Percentiles rank a stretch among this genome's conserved stretches.
phyloP scores from a whole-genome alignment of 1,139 yeast genomes.

The Saccharomycopsis crataegensis region DNA sequence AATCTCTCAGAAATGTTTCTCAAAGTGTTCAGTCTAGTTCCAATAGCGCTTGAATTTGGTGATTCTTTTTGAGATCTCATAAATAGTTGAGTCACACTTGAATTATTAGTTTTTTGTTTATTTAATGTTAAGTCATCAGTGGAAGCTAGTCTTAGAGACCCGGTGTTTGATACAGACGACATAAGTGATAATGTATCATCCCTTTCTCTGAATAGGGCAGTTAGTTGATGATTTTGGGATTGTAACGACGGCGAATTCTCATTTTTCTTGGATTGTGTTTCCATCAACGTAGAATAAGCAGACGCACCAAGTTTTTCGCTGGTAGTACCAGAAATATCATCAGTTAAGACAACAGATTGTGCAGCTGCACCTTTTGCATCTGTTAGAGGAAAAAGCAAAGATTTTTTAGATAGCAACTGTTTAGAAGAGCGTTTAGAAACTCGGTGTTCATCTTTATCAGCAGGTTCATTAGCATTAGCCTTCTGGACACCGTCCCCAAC shows the following conservation, averaged over 20 bases:
- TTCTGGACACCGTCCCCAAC: too few relatives aligned
- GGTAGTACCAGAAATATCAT: constrained; percentile 11
- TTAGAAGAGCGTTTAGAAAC: too few relatives aligned
- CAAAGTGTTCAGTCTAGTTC: too few relatives aligned
- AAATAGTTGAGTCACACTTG: background rate
- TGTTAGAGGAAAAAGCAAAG: too few relatives aligned
- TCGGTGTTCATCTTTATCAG: too few relatives aligned
- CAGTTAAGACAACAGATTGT: constrained; percentile 2
- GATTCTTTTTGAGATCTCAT: background rate
- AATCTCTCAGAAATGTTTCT: too few relatives aligned
- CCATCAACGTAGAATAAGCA: constrained; percentile 11
- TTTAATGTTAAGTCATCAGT: background rate
- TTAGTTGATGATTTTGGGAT: too few relatives aligned
- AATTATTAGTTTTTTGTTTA: background rate
- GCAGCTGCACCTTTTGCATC: too few relatives aligned
- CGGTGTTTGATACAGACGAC: background rate
- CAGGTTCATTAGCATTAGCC: too few relatives aligned
- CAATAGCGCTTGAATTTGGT: too few relatives aligned
- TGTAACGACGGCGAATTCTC: background rate
- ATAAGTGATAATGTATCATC: background rate
- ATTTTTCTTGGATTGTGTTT: constrained; percentile 3
- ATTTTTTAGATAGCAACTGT: too few relatives aligned
- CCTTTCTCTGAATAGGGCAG: background rate
- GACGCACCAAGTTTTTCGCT: constrained; percentile 6
- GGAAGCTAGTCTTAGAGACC: background rate